A percentile compares a stretch with the other conserved stretches of the same genome.
Evolutionary conservation across 495 filamentous ascomycete species (phyloP).

Genomic region (Terfezia boudieri): DNA sequence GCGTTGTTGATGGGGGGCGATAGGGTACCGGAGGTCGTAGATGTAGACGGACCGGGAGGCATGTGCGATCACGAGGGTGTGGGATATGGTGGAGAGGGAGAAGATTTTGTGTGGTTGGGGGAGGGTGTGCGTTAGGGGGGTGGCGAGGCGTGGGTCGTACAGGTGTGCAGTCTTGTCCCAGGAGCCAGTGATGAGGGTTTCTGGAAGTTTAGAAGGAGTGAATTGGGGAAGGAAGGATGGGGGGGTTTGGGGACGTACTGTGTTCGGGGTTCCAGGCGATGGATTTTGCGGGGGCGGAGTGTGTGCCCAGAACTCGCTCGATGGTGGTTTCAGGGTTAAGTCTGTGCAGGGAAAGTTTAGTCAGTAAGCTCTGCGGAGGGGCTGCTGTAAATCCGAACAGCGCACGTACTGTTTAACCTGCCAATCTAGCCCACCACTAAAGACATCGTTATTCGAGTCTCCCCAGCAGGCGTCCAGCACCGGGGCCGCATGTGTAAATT

Average conservation of each 20-base stretch:
- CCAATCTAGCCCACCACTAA: slow-evolving; percentile 65
- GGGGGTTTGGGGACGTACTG: slow-evolving; percentile 23
- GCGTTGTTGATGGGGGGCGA: slow-evolving; percentile 66
- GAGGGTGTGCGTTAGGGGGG: slow-evolving; percentile 31
- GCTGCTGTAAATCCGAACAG: not conserved
- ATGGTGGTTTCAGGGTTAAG: slow-evolving; percentile 49
- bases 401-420: slow-evolving; percentile 45
- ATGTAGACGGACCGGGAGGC: slow-evolving; percentile 75
- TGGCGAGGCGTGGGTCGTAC: slow-evolving; percentile 33
- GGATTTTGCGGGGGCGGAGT: slow-evolving; percentile 54
- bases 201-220: slow-evolving; percentile 23
- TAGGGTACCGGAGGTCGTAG: slow-evolving; percentile 60
- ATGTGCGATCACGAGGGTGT: slow-evolving; percentile 86
- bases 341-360: slow-evolving; percentile 21
- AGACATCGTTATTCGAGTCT: slow-evolving; percentile 54
- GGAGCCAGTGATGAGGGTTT: slow-evolving; percentile 54
- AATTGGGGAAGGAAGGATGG: not conserved
- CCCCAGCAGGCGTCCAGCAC: slow-evolving; percentile 87
- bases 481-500: slow-evolving; percentile 62
- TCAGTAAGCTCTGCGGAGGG: not conserved
- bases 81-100: slow-evolving; percentile 55
- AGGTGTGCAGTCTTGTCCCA: slow-evolving; percentile 86
- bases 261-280: slow-evolving; percentile 61
- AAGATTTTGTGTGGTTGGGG: slow-evolving; percentile 60
- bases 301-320: slow-evolving; percentile 54